phyloP scores from a whole-genome alignment of 352 stramenopile species.

The Elongisporangium senticosum region DNA sequence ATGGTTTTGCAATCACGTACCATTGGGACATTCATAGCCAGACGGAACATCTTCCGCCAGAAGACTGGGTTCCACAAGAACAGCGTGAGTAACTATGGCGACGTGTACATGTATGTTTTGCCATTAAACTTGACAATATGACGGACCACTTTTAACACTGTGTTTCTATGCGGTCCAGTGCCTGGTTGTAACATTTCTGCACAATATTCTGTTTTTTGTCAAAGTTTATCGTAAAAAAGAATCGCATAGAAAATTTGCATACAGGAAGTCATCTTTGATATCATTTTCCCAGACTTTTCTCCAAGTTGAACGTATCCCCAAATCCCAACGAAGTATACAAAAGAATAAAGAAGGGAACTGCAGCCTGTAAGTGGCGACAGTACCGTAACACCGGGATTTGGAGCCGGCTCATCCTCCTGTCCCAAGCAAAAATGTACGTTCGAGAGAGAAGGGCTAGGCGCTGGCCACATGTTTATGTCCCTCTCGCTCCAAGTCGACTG shows the following conservation, averaged over 20 bases:
- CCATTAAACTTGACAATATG: not conserved
- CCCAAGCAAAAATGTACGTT: not conserved
- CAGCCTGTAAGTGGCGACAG: not conserved
- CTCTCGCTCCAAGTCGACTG: not conserved
- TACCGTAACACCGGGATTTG: not conserved
- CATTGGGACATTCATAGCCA: not conserved
- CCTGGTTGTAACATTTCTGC: not conserved
- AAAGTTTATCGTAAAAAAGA: not conserved
- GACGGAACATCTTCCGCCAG: not conserved
- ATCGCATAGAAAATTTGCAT: not conserved
- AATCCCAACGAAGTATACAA: not conserved
- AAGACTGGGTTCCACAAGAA: not conserved
- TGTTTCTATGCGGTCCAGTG: not conserved
- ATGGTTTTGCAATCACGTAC: not conserved
- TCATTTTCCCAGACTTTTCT: not conserved
- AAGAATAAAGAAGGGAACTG: not conserved
- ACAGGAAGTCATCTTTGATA: not conserved
- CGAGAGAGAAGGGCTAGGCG: not conserved
- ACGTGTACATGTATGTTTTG: not conserved
- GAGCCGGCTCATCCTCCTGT: not conserved
- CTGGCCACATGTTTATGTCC: not conserved
- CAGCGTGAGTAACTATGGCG: not conserved
- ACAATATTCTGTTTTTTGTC: not conserved
- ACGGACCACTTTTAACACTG: not conserved
- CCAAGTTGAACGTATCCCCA: not conserved